Base-by-base conservation (phyloP, 192 early-diverging fungal species). In the Physocladia obscura region DNA sequence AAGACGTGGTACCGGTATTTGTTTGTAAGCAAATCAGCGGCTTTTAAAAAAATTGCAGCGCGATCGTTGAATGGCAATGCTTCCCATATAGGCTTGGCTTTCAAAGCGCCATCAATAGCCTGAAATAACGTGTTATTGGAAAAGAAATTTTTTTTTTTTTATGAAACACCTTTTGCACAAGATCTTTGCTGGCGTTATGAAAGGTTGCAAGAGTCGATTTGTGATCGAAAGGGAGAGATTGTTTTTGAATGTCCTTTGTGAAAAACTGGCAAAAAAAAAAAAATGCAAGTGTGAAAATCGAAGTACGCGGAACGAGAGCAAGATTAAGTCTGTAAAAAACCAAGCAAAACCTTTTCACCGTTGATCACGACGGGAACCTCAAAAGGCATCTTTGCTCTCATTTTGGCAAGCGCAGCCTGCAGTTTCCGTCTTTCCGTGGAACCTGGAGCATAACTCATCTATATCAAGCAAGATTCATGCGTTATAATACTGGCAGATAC, bases 11-110 rank as follows among this genome's bases (percentile, higher is more conserved):
- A 94, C 74, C 93, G 87, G 84, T 98, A 94, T 81, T 98, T 98
- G 73, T 76, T 80, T 22, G 92, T 61, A 6, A 94, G 75, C 52
- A 98, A 79, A 77, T 98, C 96, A 60, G 96, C 96, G n/a, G 96
- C 95, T 80, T 96, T 94, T 75, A 98, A 81, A 83, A 98, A 96
- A 76, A 98, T 92, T 47, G 94, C 91, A 71, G 89, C 88, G 64
- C 96, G 93, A 72, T 97, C 96, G 77, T 87, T 91, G 80, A 96
- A 91, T 26, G 93, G 93, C 84, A 96, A 88, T 56, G 87, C 81
- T 79, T 96, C 96, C 96, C 96, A 98, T 40, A 81, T 83, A 58
- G 82, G 77, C 80, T 95, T 93, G 58, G 92, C 94, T 22, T 73
- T 81, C 57, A 96, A 80, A 17, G 94, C 92, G 54, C 89, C 91